Evolutionary conservation across 1,284 basidiomycete genomes (phyloP).

Genomic region (Rhodotorula mucilaginosa): DNA sequence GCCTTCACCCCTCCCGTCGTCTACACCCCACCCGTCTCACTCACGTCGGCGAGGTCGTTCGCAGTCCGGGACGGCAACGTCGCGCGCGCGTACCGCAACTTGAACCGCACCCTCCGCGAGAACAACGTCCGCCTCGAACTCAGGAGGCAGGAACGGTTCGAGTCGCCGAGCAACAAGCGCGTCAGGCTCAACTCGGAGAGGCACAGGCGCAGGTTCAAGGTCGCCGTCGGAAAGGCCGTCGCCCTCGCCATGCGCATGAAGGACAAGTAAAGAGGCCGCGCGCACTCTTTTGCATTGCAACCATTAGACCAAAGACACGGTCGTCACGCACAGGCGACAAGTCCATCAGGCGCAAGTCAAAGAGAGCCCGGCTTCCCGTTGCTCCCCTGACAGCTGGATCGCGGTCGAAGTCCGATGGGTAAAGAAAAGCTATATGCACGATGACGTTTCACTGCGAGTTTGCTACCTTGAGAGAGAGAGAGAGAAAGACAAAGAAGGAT

Average conservation of each 20-base stretch:
- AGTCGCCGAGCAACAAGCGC: slow-evolving; percentile 36
- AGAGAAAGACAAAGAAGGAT: background rate
- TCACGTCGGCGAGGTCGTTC: slow-evolving; percentile 32
- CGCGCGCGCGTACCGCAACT: slow-evolving; percentile 30
- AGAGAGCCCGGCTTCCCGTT: background rate
- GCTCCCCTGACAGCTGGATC: background rate
- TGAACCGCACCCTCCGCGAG: slow-evolving; percentile 35
- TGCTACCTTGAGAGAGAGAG: background rate
- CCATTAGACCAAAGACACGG: background rate
- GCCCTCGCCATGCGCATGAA: slow-evolving; percentile 32
- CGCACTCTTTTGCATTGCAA: too few species aligned
- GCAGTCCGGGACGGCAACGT: slow-evolving; percentile 26
- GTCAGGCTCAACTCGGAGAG: slow-evolving; percentile 37
- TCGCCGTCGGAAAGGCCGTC: slow-evolving; percentile 40
- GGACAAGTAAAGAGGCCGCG: slow-evolving; percentile 21
- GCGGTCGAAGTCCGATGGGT: background rate
- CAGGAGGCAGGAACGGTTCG: slow-evolving; percentile 35
- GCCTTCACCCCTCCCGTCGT: slow-evolving; percentile 5
- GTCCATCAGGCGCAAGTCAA: background rate
- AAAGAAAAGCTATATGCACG: background rate
- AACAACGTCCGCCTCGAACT: slow-evolving; percentile 37
- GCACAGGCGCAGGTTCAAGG: slow-evolving; percentile 40
- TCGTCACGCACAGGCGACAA: background rate
- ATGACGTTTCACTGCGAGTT: slow-evolving; percentile 3
- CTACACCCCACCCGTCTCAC: slow-evolving; percentile 30